Percentiles rank a stretch among this genome's conserved stretches.
Conservation (phyloP, 495 filamentous ascomycete genomes). For the Amniculicola lignicola region DNA sequence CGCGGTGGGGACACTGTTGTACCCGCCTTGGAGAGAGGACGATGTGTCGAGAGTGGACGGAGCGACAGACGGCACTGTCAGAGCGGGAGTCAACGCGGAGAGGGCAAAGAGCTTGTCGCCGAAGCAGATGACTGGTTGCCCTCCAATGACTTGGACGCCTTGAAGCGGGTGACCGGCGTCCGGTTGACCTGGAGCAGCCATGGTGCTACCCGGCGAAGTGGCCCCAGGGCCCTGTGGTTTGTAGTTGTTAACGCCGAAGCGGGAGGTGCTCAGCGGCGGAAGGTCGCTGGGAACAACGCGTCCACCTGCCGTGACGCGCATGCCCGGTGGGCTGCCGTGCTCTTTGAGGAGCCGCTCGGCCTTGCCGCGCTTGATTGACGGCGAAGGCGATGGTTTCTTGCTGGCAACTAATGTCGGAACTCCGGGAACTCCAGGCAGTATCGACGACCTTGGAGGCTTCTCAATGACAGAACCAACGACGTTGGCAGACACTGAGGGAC, state of each 20-base stretch:
- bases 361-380: constrained; percentile 42
- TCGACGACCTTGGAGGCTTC: not conserved
- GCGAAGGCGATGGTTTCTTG: constrained; percentile 42
- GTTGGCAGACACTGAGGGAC: constrained; percentile 30
- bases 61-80: not conserved
- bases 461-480: constrained; percentile 2
- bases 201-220: not conserved
- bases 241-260: constrained; percentile 28
- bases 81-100: not conserved
- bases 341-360: constrained; percentile 51
- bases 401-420: constrained; percentile 1
- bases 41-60: not conserved
- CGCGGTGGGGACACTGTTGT: not conserved
- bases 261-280: constrained; percentile 35
- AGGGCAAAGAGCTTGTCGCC: constrained; percentile 14
- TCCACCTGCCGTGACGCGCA: constrained; percentile 65
- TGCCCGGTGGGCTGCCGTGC: constrained; percentile 57
- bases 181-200: constrained; percentile 1
- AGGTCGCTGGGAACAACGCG: constrained; percentile 55
- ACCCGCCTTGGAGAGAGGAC: constrained; percentile 1
- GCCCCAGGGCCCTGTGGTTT: constrained; percentile 22
- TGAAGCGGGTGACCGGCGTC: too few species aligned
- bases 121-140: constrained; percentile 14
- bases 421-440: constrained; percentile 3
- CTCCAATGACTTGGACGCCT: constrained; percentile 4